Evolutionary conservation across 768 basidiomycete species (phyloP).

Genomic region (Suillus subluteus): DNA sequence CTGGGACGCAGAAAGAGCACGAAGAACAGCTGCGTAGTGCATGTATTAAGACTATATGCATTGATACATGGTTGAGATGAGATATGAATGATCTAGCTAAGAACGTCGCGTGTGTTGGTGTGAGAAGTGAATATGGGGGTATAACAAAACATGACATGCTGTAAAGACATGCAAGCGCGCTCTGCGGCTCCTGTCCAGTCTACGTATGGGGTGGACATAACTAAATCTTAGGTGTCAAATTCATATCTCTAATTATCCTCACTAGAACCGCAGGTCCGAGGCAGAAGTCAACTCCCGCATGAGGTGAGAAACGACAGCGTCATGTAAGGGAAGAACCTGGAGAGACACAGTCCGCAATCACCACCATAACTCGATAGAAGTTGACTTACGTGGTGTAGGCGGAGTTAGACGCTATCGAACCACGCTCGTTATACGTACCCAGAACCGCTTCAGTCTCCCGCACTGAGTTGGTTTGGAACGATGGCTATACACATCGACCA

Average conservation of each 20-base stretch:
- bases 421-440: slow-evolving; percentile 27
- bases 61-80: slow-evolving; percentile 18
- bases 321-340: not conserved
- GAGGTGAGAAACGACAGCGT: not conserved
- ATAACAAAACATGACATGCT: slow-evolving; percentile 22
- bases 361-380: not conserved
- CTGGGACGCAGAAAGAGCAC: slow-evolving; percentile 68
- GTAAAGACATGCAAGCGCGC: slow-evolving; percentile 10
- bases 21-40: slow-evolving; percentile 23
- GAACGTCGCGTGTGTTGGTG: slow-evolving; percentile 8
- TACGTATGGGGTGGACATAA: not conserved
- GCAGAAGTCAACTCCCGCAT: slow-evolving; percentile 2
- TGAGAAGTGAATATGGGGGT: slow-evolving; percentile 20
- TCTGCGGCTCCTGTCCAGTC: not conserved
- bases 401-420: slow-evolving; percentile 20
- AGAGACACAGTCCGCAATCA: not conserved
- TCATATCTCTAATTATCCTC: slow-evolving; percentile 1
- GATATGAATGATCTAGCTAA: slow-evolving; percentile 9
- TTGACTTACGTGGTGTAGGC: not conserved
- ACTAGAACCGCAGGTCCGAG: slow-evolving; percentile 3
- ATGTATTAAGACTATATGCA: slow-evolving; percentile 17
- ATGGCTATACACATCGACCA: slow-evolving; percentile 29
- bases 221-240: not conserved
- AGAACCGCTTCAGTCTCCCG: slow-evolving; percentile 32
- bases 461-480: slow-evolving; percentile 22